phyloP scores from a whole-genome alignment of 1,284 basidiomycete genomes.

The Mycosarcoma maydis region DNA sequence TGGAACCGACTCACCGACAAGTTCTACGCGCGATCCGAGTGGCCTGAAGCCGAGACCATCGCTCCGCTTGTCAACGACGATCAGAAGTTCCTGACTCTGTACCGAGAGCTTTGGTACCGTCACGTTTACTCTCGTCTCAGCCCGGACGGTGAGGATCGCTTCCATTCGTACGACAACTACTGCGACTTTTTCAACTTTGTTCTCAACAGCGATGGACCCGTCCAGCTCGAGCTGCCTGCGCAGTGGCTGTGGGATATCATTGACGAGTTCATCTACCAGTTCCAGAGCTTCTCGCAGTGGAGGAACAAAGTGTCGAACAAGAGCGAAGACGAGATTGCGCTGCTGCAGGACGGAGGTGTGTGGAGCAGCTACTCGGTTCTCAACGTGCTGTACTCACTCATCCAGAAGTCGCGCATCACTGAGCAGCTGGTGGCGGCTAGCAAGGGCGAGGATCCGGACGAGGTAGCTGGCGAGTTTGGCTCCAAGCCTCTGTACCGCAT shows the following conservation, averaged over 20 bases:
- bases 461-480: constrained; percentile 91
- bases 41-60: constrained; percentile 96
- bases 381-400: constrained; percentile 96
- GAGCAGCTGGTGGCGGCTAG: constrained; percentile 87
- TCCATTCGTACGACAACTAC: constrained; percentile 98
- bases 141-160: constrained; percentile 95
- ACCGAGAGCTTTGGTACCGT: constrained; percentile 89
- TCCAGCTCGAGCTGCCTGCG: constrained; percentile 88
- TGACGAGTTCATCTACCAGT: constrained; percentile 99
- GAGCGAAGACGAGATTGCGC: constrained; percentile 79
- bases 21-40: constrained; percentile 91
- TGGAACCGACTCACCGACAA: constrained; percentile 97
- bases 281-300: constrained; percentile 87
- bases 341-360: constrained; percentile 69
- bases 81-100: constrained; percentile 83
- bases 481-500: constrained; percentile 88
- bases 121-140: constrained; percentile 95
- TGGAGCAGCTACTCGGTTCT: constrained; percentile 98
- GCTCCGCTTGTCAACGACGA: constrained; percentile 78
- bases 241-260: constrained; percentile 99
- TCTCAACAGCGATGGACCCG: constrained; percentile 87
- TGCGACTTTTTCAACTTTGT: constrained; percentile 98
- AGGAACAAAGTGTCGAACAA: constrained; percentile 84
- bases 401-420: constrained; percentile 95
- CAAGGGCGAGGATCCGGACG: constrained; percentile 78